These are phyloP conservation scores for Sporothrix mexicana DNA, from an alignment of 2,329 filamentous ascomycete genomes.

Conservation along the genomic window DNA sequence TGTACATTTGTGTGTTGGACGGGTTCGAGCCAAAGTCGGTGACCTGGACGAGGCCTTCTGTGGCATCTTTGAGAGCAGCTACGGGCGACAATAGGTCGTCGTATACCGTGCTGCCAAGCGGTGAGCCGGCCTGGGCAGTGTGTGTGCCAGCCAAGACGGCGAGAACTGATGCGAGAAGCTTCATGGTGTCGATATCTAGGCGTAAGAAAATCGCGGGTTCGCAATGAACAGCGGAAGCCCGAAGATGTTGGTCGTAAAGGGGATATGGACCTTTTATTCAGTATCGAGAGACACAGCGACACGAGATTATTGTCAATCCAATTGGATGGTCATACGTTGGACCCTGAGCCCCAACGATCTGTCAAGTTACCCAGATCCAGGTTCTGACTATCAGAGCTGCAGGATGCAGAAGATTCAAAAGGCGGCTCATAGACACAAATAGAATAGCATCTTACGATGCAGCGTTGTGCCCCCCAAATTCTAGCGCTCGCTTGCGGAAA, in stretches of 20 bases:
- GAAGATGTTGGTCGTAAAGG: background rate
- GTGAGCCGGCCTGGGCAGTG: constrained; percentile 33
- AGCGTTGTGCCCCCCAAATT: background rate
- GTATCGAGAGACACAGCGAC: background rate
- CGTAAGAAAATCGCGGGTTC: background rate
- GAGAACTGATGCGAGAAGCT: background rate
- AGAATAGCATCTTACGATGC: constrained; percentile 2
- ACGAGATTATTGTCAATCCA: background rate
- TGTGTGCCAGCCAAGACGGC: constrained; percentile 30
- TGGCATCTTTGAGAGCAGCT: constrained; percentile 38
- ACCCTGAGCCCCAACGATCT: too few species aligned
- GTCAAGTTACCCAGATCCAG: background rate
- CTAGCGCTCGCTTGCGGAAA: background rate
- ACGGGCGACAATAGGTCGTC: constrained; percentile 38
- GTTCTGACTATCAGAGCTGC: background rate
- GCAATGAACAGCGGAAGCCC: background rate
- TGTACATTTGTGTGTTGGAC: constrained; percentile 53
- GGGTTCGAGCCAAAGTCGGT: constrained; percentile 50
- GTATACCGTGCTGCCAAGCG: constrained; percentile 35
- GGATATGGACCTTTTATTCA: background rate
- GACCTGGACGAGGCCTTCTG: constrained; percentile 34
- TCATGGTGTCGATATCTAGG: background rate
- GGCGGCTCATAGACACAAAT: background rate
- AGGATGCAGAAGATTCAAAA: background rate
- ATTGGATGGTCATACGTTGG: background rate